Evolutionary conservation across 2,329 filamentous ascomycete genomes (phyloP).

Genomic region (Gyromitra esculenta): DNA sequence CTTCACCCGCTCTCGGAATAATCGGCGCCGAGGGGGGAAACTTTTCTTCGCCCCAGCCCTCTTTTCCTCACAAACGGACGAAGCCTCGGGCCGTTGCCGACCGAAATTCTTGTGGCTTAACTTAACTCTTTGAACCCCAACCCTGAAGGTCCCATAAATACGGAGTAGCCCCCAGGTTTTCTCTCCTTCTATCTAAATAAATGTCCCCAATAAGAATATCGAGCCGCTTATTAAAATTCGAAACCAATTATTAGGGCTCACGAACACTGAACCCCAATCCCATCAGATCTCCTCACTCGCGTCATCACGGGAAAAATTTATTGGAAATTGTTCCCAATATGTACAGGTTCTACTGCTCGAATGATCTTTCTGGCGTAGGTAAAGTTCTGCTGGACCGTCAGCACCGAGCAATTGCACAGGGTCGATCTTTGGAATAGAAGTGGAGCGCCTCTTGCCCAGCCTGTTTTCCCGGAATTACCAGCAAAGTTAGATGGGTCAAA

Average conservation of each 20-base stretch:
- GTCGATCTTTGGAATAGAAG: too few relatives aligned
- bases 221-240: background rate
- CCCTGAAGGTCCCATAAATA: background rate
- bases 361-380: too few relatives aligned
- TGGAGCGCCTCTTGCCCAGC: too few relatives aligned
- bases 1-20: slow-evolving; percentile 34
- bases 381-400: too few relatives aligned
- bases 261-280: background rate
- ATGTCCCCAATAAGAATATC: background rate
- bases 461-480: too few relatives aligned
- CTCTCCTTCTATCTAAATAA: background rate
- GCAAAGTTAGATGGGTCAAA: background rate
- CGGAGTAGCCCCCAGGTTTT: background rate
- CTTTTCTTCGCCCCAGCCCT: background rate
- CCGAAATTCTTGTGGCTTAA: slow-evolving; percentile 8
- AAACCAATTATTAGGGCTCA: background rate
- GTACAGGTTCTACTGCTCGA: too few relatives aligned
- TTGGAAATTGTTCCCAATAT: too few relatives aligned
- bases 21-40: slow-evolving; percentile 29
- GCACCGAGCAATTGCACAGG: too few relatives aligned
- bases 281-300: background rate
- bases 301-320: too few relatives aligned
- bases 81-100: slow-evolving; percentile 29
- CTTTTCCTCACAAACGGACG: background rate
- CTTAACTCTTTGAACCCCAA: slow-evolving; percentile 2